Base-by-base conservation (phyloP, 2,329 filamentous ascomycete species). In the Aureobasidium sp. region DNA sequence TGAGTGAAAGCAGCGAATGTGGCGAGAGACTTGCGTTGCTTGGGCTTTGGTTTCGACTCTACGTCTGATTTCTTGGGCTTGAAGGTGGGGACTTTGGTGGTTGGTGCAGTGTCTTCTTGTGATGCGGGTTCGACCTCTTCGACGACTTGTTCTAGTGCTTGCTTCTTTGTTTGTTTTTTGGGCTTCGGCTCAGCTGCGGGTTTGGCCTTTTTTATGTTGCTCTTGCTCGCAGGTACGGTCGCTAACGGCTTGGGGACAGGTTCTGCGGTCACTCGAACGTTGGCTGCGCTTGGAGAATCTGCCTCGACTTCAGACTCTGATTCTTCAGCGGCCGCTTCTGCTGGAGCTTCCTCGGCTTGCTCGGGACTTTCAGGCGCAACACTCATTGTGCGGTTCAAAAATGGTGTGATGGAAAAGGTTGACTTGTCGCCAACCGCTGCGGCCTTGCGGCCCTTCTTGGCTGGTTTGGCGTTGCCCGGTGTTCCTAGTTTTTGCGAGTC, bases 401-500 rank as follows among this genome's bases (percentile, higher is more conserved):
- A 97, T 0, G 93, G 93, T 0, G 93, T 97, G 66, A 97, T 91
- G 4, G 91, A 96, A 74, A 97, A 97, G 2, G 83, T 87, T 0
- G 92, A 97, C 74, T 96, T 97, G 70, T 96, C 90, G 34, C 89
- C 91, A 5, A 89, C 78, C 1, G 83, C 81, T 41, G 84, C 82
- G 22, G 85, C 82, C 64, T 79, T 77, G 63, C 73, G 75, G 36
- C 74, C 72, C 65, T 79, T 77, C 71, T 80, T 80, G 39, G 74
- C 72, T 29, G 74, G 73, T 71, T 76, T 69, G 70, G 76, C 69
- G 66, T 79, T 75, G 57, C 79, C 79, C 47, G 79, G 79, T 5
- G 79, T 81, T 42, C 79, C 79, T 5, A 81, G 70, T 44, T 72
- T 76, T 7, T 76, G 78, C 29, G 73, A 74, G 65, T 81, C 79